phyloP scores from a whole-genome alignment of 1,284 basidiomycete species.

The Pyrrhoderma lamaoense region DNA sequence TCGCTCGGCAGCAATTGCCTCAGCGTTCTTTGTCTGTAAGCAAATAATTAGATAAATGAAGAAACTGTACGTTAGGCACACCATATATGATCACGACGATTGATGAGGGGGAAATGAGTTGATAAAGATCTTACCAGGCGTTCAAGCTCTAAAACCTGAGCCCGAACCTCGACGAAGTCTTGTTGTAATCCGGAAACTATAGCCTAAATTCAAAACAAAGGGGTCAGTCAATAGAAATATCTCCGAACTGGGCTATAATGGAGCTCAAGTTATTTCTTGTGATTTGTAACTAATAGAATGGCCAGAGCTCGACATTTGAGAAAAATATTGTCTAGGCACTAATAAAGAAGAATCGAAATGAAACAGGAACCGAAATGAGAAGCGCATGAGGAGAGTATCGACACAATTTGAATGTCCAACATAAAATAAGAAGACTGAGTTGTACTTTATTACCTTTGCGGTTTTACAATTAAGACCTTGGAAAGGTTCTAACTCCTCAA shows the following conservation, averaged over 20 bases:
- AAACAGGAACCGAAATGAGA: not conserved
- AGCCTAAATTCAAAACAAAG: conserved; percentile 35
- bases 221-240: not conserved
- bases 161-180: conserved; percentile 46
- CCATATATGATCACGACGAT: too few species aligned
- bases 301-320: not conserved
- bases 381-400: too few species aligned
- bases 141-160: conserved; percentile 59
- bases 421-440: not conserved
- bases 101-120: not conserved
- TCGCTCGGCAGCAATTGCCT: too few species aligned
- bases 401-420: not conserved
- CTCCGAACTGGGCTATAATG: too few species aligned
- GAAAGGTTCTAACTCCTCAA: conserved; percentile 45
- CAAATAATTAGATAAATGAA: not conserved
- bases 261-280: too few species aligned
- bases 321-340: not conserved
- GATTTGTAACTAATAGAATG: not conserved
- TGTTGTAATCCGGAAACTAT: conserved; percentile 65
- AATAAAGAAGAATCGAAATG: conserved; percentile 7
- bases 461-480: conserved; percentile 63
- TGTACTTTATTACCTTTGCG: conserved; percentile 45
- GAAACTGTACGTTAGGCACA: not conserved
- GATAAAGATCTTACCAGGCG: conserved; percentile 42
- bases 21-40: too few species aligned